These are phyloP conservation scores for Stephania yunnanensis DNA, from an alignment of 164 flowering plant genomes.

Conservation along the genomic window DNA sequence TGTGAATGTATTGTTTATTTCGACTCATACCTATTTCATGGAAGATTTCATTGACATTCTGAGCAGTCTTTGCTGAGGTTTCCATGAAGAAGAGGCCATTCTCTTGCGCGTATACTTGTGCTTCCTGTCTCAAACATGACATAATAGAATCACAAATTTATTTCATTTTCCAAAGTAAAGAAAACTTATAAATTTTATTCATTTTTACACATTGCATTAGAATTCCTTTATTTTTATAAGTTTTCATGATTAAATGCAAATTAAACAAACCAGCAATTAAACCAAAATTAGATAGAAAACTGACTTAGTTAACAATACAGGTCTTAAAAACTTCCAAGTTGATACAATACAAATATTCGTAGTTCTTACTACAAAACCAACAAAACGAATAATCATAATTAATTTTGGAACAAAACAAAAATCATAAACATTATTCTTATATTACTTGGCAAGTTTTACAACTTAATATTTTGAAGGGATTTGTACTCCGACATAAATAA, in stretches of 20 bases:
- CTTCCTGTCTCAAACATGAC: slow-evolving; percentile 49
- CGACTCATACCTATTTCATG: slow-evolving; percentile 64
- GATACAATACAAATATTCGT: too few species aligned
- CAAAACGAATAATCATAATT: too few species aligned
- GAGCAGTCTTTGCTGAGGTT: slow-evolving; percentile 83
- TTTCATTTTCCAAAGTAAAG: not conserved
- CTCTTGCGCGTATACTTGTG: slow-evolving; percentile 63
- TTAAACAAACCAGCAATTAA: not conserved
- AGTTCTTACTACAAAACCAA: too few species aligned
- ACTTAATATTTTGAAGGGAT: not conserved
- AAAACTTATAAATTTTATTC: not conserved
- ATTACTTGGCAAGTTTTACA: too few species aligned
- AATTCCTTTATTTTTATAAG: not conserved
- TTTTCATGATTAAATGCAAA: not conserved
- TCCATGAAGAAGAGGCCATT: slow-evolving; percentile 86
- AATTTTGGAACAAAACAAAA: too few species aligned
- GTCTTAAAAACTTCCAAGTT: too few species aligned
- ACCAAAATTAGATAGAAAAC: not conserved
- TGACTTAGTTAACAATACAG: not conserved
- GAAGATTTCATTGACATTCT: slow-evolving; percentile 70
- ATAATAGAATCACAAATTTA: slow-evolving; percentile 3
- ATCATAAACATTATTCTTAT: too few species aligned
- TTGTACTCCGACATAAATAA: not conserved
- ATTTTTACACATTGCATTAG: not conserved
- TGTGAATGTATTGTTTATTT: not conserved